A percentile compares a stretch with the other conserved stretches of the same genome.
These are phyloP conservation scores for Mycena venus DNA, from an alignment of 768 basidiomycete species.

Conservation along the genomic window DNA sequence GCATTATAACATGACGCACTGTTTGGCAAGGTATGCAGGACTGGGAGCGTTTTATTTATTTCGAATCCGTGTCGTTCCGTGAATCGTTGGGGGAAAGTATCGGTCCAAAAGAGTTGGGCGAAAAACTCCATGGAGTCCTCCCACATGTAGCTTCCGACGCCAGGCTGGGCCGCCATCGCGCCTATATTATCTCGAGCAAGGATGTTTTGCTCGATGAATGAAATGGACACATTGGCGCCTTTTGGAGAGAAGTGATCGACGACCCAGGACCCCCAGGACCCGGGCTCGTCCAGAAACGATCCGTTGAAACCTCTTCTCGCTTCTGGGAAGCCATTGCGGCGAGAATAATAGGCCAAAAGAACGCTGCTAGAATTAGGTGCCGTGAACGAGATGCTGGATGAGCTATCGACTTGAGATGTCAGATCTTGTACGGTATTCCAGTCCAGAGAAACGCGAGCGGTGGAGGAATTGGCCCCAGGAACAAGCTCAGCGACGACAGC, in stretches of 20 bases:
- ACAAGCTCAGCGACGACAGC: conserved; percentile 30
- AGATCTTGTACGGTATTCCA: conserved; percentile 34
- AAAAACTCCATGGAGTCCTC: conserved; percentile 34
- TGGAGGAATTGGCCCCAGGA: conserved; percentile 20
- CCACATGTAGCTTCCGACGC: conserved; percentile 35
- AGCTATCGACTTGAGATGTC: conserved; percentile 21
- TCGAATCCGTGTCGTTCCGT: conserved; percentile 34
- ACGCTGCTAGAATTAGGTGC: conserved; percentile 32
- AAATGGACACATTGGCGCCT: conserved; percentile 27
- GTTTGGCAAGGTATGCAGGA: conserved; percentile 20
- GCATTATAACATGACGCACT: neutral
- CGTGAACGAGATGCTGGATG: conserved; percentile 12
- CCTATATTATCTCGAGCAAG: conserved; percentile 25
- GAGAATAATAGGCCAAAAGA: conserved; percentile 31
- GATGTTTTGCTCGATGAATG: conserved; percentile 31
- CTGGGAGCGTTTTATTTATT: conserved; percentile 31
- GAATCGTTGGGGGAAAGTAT: conserved; percentile 27
- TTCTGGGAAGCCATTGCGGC: conserved; percentile 32
- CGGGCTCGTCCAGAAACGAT: conserved; percentile 18
- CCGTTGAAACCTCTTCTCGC: conserved; percentile 30
- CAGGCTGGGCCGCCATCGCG: conserved; percentile 23
- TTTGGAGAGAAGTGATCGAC: conserved; percentile 33
- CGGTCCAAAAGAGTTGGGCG: conserved; percentile 33
- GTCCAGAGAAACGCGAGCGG: conserved; percentile 24
- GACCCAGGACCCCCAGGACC: conserved; percentile 33